Evolutionary conservation across 169 alveolate species (phyloP), one percentile per base, ranked within the genome.

Genomic region (Cryptosporidium canis): DNA sequence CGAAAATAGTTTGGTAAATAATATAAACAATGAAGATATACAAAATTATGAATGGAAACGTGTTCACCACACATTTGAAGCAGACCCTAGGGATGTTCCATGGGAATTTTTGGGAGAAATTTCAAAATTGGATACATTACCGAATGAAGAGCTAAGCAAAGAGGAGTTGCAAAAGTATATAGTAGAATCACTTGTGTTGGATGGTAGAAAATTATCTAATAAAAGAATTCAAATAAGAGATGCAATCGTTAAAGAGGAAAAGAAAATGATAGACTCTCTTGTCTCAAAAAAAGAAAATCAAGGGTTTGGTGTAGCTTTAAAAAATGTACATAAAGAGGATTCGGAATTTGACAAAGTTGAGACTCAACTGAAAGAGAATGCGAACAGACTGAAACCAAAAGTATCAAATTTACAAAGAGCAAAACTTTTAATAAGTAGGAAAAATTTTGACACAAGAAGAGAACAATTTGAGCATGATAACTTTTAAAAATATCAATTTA

Each of bases 91-190:
- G 3, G 44, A 66, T 77, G 72, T 77, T 33, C 87, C 87, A 18
- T 77, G 87, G 87, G 87, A 77, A 58, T 77, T 77, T 77, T 56
- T 77, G 27, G 65, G 44, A 0, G 77, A 77, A 45, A 41, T 77
- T 18, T 39, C 87, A 2, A 61, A 51, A 37, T 27, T 77, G 64
- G 33, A 6, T 18, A 35, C 70, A 37, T 21, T 77, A n/a, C 72
- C 87, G 18, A 66, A 37, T 6, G 18, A 77, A 39, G 45, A 77
- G 24, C 16, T 61, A 16, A 77, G 39, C 27, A 61, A 58, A 24
- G 1, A 41, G 14, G 87, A 77, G 12, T 56, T 77, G 37, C 87
- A 77, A 37, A 77, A 77, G 29, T 77, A 58, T 63, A 77, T 77
- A 12, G 72, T 77, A 4, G 72, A 58, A 18, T 58, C 87, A 37